Base-by-base conservation (phyloP, 257 asterid species). In the Solanum gandarillasii region DNA sequence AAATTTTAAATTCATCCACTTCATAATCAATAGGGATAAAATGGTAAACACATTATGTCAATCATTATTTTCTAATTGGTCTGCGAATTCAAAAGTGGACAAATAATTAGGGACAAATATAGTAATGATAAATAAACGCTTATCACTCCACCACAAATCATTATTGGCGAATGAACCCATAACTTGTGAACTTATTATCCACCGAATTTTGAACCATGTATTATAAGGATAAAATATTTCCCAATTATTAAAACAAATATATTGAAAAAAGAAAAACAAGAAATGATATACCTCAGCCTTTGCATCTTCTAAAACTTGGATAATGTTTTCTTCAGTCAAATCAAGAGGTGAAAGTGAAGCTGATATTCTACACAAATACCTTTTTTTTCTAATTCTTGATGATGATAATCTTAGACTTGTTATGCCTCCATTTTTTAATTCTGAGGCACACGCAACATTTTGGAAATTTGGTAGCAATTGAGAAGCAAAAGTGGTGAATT, bases 241-340 rank as follows among this genome's bases (percentile, higher is more conserved):
- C 14, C 74, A 27, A 14, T 7, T 13, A 70, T 6, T 67, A 67
- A 27, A 71, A n/a, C 4, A 32, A 48, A 43, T 48, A 62, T 65
- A 55, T 20, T 18, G 67, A 62, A 62, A n/a, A 60, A 62, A 60
- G 3, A 3, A 21, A 62, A 62, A 62, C 13, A 48, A 14, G 2
- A 81, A 86, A 62, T 5, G 12, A 86, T 90, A 89, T 88, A 90
- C 98, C 98, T 96, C 98, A 1, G 70, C 86, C 89, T 91, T 89
- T 16, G 98, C 99, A 89, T 96, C 97, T 8, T 55, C 86, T 10
- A 96, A 78, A 83, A 92, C 99, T 87, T 78, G 93, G 48, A 87
- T 89, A 87, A 96, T 93, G 87, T 94, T 96, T 14, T 94, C 98
- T 91, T 96, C 98, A 0, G 98, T 94, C 86, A 96, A 93, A 86